Evolutionary conservation across 2,329 filamentous ascomycete species (phyloP), one percentile per base, ranked within the genome.

Genomic region (Elsinoe australis): DNA sequence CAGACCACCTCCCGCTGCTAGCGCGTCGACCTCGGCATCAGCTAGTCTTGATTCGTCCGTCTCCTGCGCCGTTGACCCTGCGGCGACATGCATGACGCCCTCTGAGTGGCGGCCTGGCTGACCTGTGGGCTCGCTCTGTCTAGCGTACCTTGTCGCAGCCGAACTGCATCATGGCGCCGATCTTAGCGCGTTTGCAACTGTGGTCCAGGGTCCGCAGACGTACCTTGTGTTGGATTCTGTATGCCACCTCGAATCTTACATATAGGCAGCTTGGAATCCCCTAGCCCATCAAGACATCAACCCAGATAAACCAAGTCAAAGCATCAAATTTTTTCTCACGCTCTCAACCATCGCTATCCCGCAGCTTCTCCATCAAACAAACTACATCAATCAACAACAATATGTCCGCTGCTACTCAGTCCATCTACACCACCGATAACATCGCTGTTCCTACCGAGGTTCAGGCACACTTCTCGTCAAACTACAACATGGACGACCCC

Each of bases 381-480:
- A 35, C 22, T 35, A 32, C 17, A 55, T n/a, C 39, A 41, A 31
- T 35, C 6, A 44, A 35, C 22, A 44, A 32, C 17, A 55, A 36
- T 53, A 62, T 59, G 60, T 55, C 60, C 49, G 51, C 56, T 32
- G 29, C 22, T 26, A 56, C 55, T 5, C 55, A 61, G 38, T 56
- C 51, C 45, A 60, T 67, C 52, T 71, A 68, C 59, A 55, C 65
- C 38, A 56, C 64, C 33, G 59, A 64, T 42, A 58, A 61, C 52
- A 68, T 65, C 57, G 65, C 65, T 14, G 65, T 67, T 52, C 65
- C 67, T 26, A 63, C 65, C 55, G 59, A 57, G 29, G 63, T 67
- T 35, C 67, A 67, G 49, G 64, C 70, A 54, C 67, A 68, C 55
- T 72, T 71, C 51, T 57, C 64, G 36, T 62, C 65, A 52, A 63